phyloP scores from a whole-genome alignment of 2,329 filamentous ascomycete genomes.

The Escovopsis sp. region DNA sequence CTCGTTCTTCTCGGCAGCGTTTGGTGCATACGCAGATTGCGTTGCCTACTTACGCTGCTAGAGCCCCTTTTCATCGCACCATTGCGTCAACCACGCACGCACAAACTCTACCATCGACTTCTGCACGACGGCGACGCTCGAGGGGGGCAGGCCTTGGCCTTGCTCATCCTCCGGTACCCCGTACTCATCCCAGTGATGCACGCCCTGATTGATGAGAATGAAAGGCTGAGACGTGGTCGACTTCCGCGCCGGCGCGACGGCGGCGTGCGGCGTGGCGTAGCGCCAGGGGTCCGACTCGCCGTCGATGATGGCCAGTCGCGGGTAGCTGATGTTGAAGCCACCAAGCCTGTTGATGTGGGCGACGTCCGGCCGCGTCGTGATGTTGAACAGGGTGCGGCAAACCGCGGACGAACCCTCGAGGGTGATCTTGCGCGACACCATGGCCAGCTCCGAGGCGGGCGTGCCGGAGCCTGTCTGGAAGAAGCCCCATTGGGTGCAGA shows the following conservation, averaged over 20 bases:
- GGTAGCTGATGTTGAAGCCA: slow-evolving; percentile 55
- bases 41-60: no score
- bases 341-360: slow-evolving; percentile 62
- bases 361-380: slow-evolving; percentile 46
- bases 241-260: slow-evolving; percentile 37
- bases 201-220: slow-evolving; percentile 55
- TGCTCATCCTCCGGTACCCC: slow-evolving; percentile 40
- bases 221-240: slow-evolving; percentile 54
- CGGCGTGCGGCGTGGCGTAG: slow-evolving; percentile 54
- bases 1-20: no score
- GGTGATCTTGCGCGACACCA: slow-evolving; percentile 57
- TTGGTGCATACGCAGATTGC: no score
- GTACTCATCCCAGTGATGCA: slow-evolving; percentile 73
- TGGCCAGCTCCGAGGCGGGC: slow-evolving; percentile 45
- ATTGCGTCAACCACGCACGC: slow-evolving; percentile 50
- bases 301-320: slow-evolving; percentile 60
- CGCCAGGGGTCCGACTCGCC: slow-evolving; percentile 72
- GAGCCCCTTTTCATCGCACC: slow-evolving; percentile 17
- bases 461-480: slow-evolving; percentile 58
- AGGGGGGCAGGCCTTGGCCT: slow-evolving; percentile 45
- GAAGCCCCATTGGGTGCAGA: slow-evolving; percentile 58
- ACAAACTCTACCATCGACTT: slow-evolving; percentile 44
- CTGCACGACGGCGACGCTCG: slow-evolving; percentile 43
- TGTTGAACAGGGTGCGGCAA: slow-evolving; percentile 56
- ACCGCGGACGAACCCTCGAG: slow-evolving; percentile 44